Evolutionary conservation across 768 basidiomycete species (phyloP).

Genomic region (Kwoniella heveanensis): DNA sequence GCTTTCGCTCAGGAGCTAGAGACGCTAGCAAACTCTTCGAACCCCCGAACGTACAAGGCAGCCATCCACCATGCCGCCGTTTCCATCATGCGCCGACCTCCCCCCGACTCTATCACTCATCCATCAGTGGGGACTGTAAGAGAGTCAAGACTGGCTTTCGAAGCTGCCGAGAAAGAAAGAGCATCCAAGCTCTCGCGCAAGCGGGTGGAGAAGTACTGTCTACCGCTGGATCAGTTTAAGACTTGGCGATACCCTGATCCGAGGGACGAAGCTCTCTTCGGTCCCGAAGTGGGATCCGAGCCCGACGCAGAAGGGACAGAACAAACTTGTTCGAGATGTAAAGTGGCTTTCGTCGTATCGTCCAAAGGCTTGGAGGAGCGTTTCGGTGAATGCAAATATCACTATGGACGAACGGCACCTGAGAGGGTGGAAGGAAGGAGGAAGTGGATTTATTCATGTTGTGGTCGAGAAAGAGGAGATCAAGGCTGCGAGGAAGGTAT

Average conservation of each 20-base stretch:
- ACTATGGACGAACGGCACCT: slow-evolving; percentile 75
- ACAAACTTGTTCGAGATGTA: slow-evolving; percentile 77
- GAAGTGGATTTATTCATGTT: slow-evolving; percentile 58
- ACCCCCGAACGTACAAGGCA: slow-evolving; percentile 43
- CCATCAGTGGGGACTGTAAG: slow-evolving; percentile 55
- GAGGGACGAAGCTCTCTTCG: slow-evolving; percentile 58
- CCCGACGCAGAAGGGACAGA: slow-evolving; percentile 66
- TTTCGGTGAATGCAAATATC: slow-evolving; percentile 68
- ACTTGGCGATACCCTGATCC: slow-evolving; percentile 79
- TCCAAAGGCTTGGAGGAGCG: slow-evolving; percentile 53
- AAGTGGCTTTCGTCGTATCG: slow-evolving; percentile 68
- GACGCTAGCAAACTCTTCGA: slow-evolving; percentile 40
- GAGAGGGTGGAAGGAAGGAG: slow-evolving; percentile 71
- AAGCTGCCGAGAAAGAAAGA: slow-evolving; percentile 43
- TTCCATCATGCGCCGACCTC: slow-evolving; percentile 35
- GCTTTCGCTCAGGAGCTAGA: slow-evolving; percentile 48
- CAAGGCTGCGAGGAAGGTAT: slow-evolving; percentile 57
- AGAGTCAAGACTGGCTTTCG: slow-evolving; percentile 37
- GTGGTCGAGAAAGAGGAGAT: slow-evolving; percentile 42
- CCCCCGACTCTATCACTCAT: slow-evolving; percentile 38
- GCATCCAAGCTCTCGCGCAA: slow-evolving; percentile 40
- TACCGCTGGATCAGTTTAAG: slow-evolving; percentile 64
- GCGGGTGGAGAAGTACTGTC: slow-evolving; percentile 64
- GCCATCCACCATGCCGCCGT: slow-evolving; percentile 53
- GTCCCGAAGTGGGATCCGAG: slow-evolving; percentile 54